Percentiles rank a stretch among this genome's conserved stretches.
These are phyloP conservation scores for Daldinia childiae DNA, from an alignment of 495 filamentous ascomycete genomes.

Conservation along the genomic window DNA sequence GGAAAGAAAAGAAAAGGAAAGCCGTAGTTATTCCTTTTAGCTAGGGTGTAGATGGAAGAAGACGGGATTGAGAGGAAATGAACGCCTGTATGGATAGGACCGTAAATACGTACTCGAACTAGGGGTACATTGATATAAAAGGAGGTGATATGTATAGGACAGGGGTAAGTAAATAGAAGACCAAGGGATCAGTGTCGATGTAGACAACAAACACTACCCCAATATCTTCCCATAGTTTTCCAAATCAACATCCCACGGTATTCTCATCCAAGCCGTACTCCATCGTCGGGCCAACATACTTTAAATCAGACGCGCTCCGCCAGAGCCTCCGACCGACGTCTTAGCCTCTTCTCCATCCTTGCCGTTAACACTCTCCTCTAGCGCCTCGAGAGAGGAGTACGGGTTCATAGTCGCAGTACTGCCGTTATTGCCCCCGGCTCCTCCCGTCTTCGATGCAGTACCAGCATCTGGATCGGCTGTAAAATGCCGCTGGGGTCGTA, in stretches of 20 bases:
- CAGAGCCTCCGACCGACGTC: not conserved
- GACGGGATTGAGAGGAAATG: not conserved
- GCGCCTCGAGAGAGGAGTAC: constrained; percentile 30
- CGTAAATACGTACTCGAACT: not conserved
- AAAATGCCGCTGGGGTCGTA: not conserved
- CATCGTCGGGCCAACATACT: not conserved
- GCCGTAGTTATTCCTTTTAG: not conserved
- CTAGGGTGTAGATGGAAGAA: not conserved
- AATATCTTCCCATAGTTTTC: not conserved
- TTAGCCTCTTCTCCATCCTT: constrained; percentile 1
- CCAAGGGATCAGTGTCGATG: not conserved
- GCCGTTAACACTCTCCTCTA: constrained; percentile 4
- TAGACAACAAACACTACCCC: not conserved
- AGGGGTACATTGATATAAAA: not conserved
- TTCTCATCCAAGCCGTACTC: not conserved
- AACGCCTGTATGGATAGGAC: not conserved
- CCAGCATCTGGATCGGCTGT: not conserved
- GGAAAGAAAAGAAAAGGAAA: not conserved
- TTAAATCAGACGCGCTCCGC: constrained; percentile 23
- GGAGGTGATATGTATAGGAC: not conserved
- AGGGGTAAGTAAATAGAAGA: not conserved
- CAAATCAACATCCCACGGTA: not conserved
- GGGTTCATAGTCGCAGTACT: constrained; percentile 15
- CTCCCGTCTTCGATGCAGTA: not conserved
- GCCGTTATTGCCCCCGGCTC: not conserved